Conservation (phyloP, 1,284 basidiomycete species). For the Puccinia horiana region DNA sequence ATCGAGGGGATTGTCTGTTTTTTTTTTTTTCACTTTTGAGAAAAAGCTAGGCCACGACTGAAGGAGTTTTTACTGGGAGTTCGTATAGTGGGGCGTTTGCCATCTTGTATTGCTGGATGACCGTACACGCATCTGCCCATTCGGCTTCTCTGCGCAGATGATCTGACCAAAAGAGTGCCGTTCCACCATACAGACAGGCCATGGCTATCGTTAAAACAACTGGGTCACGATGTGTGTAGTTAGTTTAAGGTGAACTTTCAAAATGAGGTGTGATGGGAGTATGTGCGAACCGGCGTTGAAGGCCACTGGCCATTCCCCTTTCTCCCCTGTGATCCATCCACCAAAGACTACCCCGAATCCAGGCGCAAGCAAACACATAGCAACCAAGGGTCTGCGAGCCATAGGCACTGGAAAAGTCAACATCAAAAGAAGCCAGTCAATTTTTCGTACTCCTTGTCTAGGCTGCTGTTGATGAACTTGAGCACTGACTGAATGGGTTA, state of each 20-base stretch:
- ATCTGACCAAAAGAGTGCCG: slow-evolving; percentile 17
- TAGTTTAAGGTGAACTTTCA: too few relatives aligned
- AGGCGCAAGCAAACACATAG: slow-evolving; percentile 10
- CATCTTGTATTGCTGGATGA: neutral
- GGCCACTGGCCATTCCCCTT: slow-evolving; percentile 31
- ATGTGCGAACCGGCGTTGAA: slow-evolving; percentile 34
- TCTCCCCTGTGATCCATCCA: slow-evolving; percentile 31
- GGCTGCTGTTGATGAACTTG: neutral
- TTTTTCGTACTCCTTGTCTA: neutral
- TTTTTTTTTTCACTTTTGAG: too few relatives aligned
- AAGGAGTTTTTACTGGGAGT: neutral
- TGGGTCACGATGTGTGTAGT: too few relatives aligned
- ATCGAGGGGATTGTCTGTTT: too few relatives aligned
- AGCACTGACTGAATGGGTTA: neutral
- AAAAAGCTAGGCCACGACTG: too few relatives aligned
- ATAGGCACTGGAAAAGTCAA: neutral
- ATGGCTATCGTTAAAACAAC: slow-evolving; percentile 19
- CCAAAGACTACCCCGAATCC: slow-evolving; percentile 26
- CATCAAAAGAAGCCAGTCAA: neutral
- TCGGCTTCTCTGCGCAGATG: slow-evolving; percentile 26
- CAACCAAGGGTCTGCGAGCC: neutral
- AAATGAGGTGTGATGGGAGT: too few relatives aligned
- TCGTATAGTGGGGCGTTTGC: neutral
- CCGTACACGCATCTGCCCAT: neutral
- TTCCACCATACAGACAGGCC: slow-evolving; percentile 21